Evolutionary conservation across 768 basidiomycete species (phyloP), one percentile per base, ranked within the genome.

Genomic region (Pulveroboletus sp.): DNA sequence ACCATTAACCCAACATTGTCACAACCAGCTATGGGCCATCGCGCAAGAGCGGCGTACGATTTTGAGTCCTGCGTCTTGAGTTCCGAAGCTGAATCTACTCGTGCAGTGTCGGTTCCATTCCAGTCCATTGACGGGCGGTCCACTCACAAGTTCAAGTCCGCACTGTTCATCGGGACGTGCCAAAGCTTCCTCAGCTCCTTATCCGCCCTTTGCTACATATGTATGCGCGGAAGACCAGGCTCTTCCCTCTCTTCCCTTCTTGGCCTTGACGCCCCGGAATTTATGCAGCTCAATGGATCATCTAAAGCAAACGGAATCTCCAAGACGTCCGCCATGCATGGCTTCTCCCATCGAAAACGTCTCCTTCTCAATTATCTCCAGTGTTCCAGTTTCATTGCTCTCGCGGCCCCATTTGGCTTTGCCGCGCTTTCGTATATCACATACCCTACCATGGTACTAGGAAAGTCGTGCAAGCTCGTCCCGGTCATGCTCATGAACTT

Each of bases 401-500:
- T 82, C 33, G 95, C 95, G 2, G 89, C 93, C 19, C 97, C 95
- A 4, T 95, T 98, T 64, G 94, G 95, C 44, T 98, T 98, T 71
- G 88, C 94, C 11, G 84, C 94, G 5, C 85, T 98, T 36, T 84
- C 90, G 21, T 91, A 95, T 72, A 94, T 99, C 64, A 93, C 93
- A 16, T 98, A 97, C 75, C 97, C 97, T 42, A 93, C 95, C 37
- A 95, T 97, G 90, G 94, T 98, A 29, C 86, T 98, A 55, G 97
- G 91, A 44, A 98, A 98, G 69, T 97, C 94, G 0, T 98, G 97
- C 78, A 98, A 98, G 67, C 90, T 99, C 64, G 92, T 99, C 37
- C 97, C 97, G 1, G 97, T 94, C 51, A 91, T 95, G 82, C 80
- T 98, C 68, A 94, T 98, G 87, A 97, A 98, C 71, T 84, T 98